Conservation (phyloP, 768 basidiomycete genomes). For the Hirschioporus abietinus region DNA sequence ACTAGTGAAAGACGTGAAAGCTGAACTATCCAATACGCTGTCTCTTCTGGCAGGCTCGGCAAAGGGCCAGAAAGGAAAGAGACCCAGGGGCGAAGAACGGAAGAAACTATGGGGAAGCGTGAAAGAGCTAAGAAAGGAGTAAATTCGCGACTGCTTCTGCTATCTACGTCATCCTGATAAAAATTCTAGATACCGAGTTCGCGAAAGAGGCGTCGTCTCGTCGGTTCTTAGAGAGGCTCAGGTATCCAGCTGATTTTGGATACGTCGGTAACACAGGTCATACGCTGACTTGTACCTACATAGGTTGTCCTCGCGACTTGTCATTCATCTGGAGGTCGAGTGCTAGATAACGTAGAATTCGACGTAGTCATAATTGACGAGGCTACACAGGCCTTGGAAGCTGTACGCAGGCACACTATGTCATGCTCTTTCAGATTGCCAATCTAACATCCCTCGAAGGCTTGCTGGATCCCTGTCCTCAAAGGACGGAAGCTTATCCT, state of each 20-base stretch:
- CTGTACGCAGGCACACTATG: constrained; percentile 41
- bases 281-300: background rate
- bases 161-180: constrained; percentile 5
- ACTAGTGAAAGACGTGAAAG: constrained; percentile 84
- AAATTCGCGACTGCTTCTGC: constrained; percentile 20
- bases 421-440: background rate
- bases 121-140: constrained; percentile 88
- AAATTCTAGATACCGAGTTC: constrained; percentile 67
- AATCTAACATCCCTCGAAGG: constrained; percentile 33
- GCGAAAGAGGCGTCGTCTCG: constrained; percentile 80
- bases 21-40: constrained; percentile 71
- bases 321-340: constrained; percentile 85
- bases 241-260: constrained; percentile 28
- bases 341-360: constrained; percentile 71
- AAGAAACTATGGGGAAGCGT: constrained; percentile 87
- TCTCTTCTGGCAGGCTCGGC: constrained; percentile 64
- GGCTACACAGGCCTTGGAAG: constrained; percentile 94
- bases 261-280: background rate
- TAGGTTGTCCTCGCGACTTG: constrained; percentile 91
- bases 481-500: constrained; percentile 86
- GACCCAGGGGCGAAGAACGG: constrained; percentile 65
- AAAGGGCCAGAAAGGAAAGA: constrained; percentile 68
- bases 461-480: constrained; percentile 94
- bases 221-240: constrained; percentile 77
- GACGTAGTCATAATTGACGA: constrained; percentile 97